phyloP scores from a whole-genome alignment of 1,139 yeast species.

The Zhuliangozyma blackwelliae region DNA sequence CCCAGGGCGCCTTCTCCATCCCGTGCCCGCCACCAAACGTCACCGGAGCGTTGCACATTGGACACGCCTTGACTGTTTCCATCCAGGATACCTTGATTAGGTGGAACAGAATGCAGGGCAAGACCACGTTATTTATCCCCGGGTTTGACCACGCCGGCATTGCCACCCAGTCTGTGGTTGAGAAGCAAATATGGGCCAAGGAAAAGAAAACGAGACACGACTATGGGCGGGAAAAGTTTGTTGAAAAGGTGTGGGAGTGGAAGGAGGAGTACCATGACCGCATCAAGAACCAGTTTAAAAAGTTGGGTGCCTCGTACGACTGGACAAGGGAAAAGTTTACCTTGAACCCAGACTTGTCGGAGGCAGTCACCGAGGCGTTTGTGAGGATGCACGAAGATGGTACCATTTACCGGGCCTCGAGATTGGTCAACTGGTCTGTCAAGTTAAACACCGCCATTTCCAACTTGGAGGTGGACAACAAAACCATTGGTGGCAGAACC shows the following conservation, averaged over 20 bases:
- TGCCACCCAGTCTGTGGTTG: slow-evolving; percentile 98
- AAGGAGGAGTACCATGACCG: slow-evolving; percentile 87
- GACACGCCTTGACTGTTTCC: slow-evolving; percentile 94
- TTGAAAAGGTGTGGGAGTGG: slow-evolving; percentile 96
- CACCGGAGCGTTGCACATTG: slow-evolving; percentile 97
- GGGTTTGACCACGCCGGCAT: slow-evolving; percentile 99
- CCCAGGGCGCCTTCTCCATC: slow-evolving; percentile 81
- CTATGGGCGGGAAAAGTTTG: slow-evolving; percentile 85
- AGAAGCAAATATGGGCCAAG: slow-evolving; percentile 88
- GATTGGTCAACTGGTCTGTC: slow-evolving; percentile 96
- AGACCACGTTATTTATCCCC: slow-evolving; percentile 87
- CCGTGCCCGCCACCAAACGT: slow-evolving; percentile 99
- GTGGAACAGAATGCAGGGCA: slow-evolving; percentile 96
- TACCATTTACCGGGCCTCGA: slow-evolving; percentile 86
- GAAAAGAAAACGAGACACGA: slow-evolving; percentile 92
- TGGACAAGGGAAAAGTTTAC: slow-evolving; percentile 96
- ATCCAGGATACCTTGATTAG: slow-evolving; percentile 92
- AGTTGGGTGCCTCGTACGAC: slow-evolving; percentile 94
- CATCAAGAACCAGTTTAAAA: slow-evolving; percentile 79
- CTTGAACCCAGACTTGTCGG: slow-evolving; percentile 70
- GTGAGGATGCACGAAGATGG: slow-evolving; percentile 92
- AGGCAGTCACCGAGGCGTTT: slow-evolving; percentile 88
- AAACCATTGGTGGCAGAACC: slow-evolving; percentile 80
- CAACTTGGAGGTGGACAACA: slow-evolving; percentile 92
- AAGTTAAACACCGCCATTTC: slow-evolving; percentile 93